phyloP scores from a whole-genome alignment of 225 moss, liverwort and hornwort genomes.

The Pseudoscleropodium purum region DNA sequence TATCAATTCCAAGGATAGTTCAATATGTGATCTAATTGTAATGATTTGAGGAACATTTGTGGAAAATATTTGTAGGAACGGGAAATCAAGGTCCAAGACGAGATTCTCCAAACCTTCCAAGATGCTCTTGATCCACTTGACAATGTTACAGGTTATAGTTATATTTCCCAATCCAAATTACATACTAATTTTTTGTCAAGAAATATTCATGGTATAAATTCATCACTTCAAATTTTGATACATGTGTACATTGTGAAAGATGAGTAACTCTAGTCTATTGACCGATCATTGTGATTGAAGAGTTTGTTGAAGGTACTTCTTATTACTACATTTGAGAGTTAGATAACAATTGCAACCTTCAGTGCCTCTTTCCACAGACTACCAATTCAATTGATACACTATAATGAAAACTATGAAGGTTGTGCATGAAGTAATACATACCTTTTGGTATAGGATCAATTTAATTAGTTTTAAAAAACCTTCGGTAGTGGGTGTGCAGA shows the following conservation, averaged over 20 bases:
- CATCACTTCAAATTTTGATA: not conserved
- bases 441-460: not conserved
- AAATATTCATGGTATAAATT: not conserved
- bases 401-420: not conserved
- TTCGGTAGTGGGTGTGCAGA: not conserved
- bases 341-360: not conserved
- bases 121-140: conserved; percentile 5
- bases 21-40: not conserved
- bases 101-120: conserved; percentile 19
- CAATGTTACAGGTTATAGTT: not conserved
- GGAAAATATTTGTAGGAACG: not conserved
- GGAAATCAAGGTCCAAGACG: conserved; percentile 13
- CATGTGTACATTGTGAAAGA: not conserved
- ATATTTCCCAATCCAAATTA: not conserved
- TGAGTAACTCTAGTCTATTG: rapidly evolving
- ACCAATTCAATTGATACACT: not conserved
- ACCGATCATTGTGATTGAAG: no score
- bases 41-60: not conserved
- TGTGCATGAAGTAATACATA: not conserved
- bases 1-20: not conserved
- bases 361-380: not conserved
- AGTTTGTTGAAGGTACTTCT: not conserved
- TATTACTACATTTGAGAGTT: not conserved
- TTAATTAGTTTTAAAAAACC: not conserved
- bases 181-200: rapidly evolving